phyloP scores from a whole-genome alignment of 306 rosid genomes.

The Adenanthera pavonina region DNA sequence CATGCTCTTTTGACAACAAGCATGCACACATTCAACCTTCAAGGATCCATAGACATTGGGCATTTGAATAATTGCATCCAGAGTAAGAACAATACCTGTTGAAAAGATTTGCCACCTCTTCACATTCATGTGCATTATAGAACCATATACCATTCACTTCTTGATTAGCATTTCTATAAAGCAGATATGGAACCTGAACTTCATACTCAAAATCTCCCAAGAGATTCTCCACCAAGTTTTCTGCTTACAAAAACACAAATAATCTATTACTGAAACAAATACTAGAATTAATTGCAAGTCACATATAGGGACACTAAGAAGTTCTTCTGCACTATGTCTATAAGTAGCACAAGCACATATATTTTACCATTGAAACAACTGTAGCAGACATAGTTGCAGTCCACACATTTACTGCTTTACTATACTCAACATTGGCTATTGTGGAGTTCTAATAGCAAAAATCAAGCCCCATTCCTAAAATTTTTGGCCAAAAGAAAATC shows the following conservation, averaged over 20 bases:
- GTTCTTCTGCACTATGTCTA: slow-evolving; percentile 22
- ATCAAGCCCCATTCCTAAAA: slow-evolving; percentile 33
- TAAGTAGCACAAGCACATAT: slow-evolving; percentile 21
- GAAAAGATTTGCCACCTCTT: slow-evolving; percentile 70
- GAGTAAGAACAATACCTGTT: slow-evolving; percentile 51
- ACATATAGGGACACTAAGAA: slow-evolving; percentile 24
- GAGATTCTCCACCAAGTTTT: slow-evolving; percentile 71
- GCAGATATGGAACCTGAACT: slow-evolving; percentile 65
- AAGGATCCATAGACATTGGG: not conserved
- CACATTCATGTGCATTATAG: slow-evolving; percentile 62
- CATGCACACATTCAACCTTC: not conserved
- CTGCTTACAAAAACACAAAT: slow-evolving; percentile 45
- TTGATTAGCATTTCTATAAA: slow-evolving; percentile 69
- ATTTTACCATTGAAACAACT: slow-evolving; percentile 18
- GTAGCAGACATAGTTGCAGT: slow-evolving; percentile 15
- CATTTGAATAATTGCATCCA: slow-evolving; percentile 17
- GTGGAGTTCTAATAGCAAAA: slow-evolving; percentile 31
- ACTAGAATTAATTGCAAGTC: slow-evolving; percentile 27
- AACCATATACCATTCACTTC: slow-evolving; percentile 79
- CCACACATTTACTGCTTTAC: not conserved
- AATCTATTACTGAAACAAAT: slow-evolving; percentile 4
- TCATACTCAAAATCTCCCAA: slow-evolving; percentile 71
- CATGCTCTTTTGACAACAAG: not conserved
- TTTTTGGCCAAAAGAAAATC: slow-evolving; percentile 23
- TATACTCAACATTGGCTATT: slow-evolving; percentile 20